phyloP scores from a whole-genome alignment of 306 rosid genomes.

The Senna siamea region DNA sequence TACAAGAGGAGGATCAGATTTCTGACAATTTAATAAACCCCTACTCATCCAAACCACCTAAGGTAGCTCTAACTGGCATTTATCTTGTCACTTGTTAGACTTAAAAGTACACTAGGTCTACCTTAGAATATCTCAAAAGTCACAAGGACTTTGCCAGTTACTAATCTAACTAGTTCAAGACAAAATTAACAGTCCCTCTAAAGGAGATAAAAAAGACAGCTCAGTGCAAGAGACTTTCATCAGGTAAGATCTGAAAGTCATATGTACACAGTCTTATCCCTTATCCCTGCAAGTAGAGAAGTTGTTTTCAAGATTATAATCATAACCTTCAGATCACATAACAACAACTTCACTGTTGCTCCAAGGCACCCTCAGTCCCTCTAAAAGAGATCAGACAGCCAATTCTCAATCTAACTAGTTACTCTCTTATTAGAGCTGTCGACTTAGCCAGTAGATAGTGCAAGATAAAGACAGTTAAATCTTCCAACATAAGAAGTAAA shows the following conservation, averaged over 20 bases:
- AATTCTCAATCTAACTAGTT: conserved; percentile 12
- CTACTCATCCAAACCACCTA: not conserved
- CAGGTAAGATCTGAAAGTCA: too few species aligned
- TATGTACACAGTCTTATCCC: too few species aligned
- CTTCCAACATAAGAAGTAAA: not conserved
- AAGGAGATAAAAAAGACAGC: too few species aligned
- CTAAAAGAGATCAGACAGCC: not conserved
- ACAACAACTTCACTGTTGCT: too few species aligned
- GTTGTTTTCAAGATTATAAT: too few species aligned
- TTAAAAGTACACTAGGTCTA: not conserved
- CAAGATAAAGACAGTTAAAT: conserved; percentile 6
- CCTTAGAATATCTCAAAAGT: not conserved
- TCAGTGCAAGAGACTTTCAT: too few species aligned
- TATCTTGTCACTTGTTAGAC: conserved; percentile 3
- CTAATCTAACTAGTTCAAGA: not conserved
- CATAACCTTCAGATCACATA: too few species aligned
- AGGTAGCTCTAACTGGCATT: not conserved
- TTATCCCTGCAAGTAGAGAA: too few species aligned
- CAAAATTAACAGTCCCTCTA: not conserved
- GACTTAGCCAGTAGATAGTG: not conserved
- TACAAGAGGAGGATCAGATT: not conserved
- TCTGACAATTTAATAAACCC: not conserved
- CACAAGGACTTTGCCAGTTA: too few species aligned
- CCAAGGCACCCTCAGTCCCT: too few species aligned
- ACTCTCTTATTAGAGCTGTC: not conserved